Base-by-base conservation (phyloP, 352 stramenopile genomes). In the Aphanomyces astaci region DNA sequence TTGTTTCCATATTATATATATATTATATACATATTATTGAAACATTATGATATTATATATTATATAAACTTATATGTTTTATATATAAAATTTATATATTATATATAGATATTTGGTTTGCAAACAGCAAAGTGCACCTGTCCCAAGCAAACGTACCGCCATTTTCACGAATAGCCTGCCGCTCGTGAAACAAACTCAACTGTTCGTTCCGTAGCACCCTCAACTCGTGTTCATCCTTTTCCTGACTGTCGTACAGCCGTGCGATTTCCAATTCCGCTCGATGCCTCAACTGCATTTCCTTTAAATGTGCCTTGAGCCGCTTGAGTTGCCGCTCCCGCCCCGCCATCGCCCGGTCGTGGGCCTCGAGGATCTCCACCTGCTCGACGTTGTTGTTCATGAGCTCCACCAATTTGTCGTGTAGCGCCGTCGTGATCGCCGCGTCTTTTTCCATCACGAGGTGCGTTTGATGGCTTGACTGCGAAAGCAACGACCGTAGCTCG, bases 281-380 rank as follows among this genome's bases (percentile, higher is more conserved):
- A 33, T 94, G 79, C 40, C 86, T 33, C 25, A 90, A 53, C 30
- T 90, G 83, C 3, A 90, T 70, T 15, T 72, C 66, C 9, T 67
- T 57, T 1, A 94, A 69, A 32, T 90, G 78, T 15, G 85, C 79
- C 70, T 88, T 73, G 3, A 94, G 70, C 0, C 73, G 39, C 48
- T 86, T 70, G 0, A 94, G 72, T 52, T 94, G 85, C n/a, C 75
- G 81, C 13, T 73, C 75, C 0, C 85, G 70, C 5, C 79, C 78
- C 43, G 75, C 74, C 17, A 90, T 81, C 79, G 89, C 89, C 13
- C 75, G 75, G 27, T 90, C 79, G 77, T 80, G 91, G 1, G 79
- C 83, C 39, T 94, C 84, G 7, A 92, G 40, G 4, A 67, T 56
- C 4, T 78, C 75, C 2, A 92, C 82, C 66, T 94, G 65, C 1